A percentile compares a stretch with the other conserved stretches of the same genome.
Conservation (phyloP, 257 asterid species). For the Solanum piurae region DNA sequence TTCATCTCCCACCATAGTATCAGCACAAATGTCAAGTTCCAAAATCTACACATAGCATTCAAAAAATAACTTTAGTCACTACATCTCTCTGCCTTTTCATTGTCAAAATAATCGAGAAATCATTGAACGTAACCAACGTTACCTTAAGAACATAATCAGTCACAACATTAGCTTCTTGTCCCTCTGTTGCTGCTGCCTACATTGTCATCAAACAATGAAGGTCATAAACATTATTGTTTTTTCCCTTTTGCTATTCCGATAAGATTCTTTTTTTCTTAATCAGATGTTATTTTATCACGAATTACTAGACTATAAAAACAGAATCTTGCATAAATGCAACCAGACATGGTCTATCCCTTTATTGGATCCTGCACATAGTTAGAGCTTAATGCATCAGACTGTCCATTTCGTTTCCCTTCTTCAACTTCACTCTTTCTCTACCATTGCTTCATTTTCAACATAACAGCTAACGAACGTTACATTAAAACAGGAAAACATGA, state of each 20-base stretch:
- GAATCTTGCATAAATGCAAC: background rate
- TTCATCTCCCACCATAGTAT: constrained; percentile 31
- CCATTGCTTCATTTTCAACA: background rate
- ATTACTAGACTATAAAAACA: background rate
- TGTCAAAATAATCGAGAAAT: background rate
- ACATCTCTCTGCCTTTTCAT: background rate
- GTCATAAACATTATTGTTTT: background rate
- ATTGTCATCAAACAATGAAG: background rate
- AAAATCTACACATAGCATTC: constrained; percentile 5
- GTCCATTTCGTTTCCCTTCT: background rate
- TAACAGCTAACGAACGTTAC: background rate
- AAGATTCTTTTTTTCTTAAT: background rate
- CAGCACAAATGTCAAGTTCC: constrained; percentile 29
- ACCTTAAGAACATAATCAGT: constrained; percentile 31
- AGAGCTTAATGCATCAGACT: background rate
- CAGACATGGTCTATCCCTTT: background rate
- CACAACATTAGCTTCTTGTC: constrained; percentile 27
- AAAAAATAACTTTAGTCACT: background rate
- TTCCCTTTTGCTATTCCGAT: background rate
- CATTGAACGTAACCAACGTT: background rate
- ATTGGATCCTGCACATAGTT: background rate
- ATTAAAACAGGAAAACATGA: background rate
- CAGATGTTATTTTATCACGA: background rate
- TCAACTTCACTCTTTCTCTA: background rate
- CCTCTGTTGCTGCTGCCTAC: constrained; percentile 29